A percentile compares a stretch with the other conserved stretches of the same genome.
Evolutionary conservation across 371 early-diverging fungal species (phyloP).

Genomic region (Funneliformis caledonium): DNA sequence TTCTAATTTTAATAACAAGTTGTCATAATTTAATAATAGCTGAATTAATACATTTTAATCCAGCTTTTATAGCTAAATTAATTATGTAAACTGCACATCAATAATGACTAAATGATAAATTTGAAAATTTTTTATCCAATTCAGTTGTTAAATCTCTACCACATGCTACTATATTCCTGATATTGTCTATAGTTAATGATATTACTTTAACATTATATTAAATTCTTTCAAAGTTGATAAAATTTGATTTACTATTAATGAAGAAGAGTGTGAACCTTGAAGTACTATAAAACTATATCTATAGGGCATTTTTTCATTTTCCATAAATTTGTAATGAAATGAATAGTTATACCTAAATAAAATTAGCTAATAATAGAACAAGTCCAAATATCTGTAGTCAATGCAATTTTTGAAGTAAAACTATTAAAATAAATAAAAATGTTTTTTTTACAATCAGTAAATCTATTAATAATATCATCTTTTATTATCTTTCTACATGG

Average conservation of each 20-base stretch:
- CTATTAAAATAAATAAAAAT: neutral
- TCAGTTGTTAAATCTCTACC: neutral
- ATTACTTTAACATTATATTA: constrained; percentile 9
- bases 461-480: neutral
- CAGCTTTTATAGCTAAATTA: constrained; percentile 18
- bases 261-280: neutral
- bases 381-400: constrained; percentile 11
- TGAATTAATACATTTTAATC: neutral
- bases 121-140: neutral
- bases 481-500: constrained; percentile 3
- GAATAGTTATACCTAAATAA: constrained; percentile 23
- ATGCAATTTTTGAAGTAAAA: neutral
- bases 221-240: neutral
- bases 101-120: constrained; percentile 16
- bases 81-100: neutral
- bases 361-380: constrained; percentile 1
- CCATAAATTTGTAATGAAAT: constrained; percentile 15
- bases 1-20: constrained; percentile 17
- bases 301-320: constrained; percentile 9
- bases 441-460: no score
- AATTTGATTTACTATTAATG: neutral
- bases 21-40: constrained; percentile 2
- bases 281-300: constrained; percentile 10
- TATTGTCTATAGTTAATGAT: constrained; percentile 24
- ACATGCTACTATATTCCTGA: constrained; percentile 2